These are phyloP conservation scores for Rugonectria rugulosa DNA, from an alignment of 2,329 filamentous ascomycete species.

Conservation along the genomic window DNA sequence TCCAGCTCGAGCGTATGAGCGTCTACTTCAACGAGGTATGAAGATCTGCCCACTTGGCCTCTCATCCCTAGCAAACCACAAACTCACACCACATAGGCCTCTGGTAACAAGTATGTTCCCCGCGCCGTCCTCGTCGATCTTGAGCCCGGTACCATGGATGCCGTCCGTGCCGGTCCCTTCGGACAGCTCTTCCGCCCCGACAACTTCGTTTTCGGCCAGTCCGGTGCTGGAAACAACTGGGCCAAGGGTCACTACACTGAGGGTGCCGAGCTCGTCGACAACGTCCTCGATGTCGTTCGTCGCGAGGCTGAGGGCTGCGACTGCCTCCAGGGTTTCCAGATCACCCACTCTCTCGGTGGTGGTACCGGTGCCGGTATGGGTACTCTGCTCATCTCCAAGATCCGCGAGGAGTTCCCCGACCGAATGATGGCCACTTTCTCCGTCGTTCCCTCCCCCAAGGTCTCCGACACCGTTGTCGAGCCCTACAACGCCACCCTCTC, in stretches of 20 bases:
- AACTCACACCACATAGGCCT: slow-evolving; percentile 66
- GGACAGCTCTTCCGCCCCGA: slow-evolving; percentile 99
- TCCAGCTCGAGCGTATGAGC: slow-evolving; percentile 99
- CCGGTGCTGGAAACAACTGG: slow-evolving; percentile 99
- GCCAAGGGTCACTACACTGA: slow-evolving; percentile 99
- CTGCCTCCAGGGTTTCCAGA: slow-evolving; percentile 99
- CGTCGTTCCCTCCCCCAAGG: slow-evolving; percentile 98
- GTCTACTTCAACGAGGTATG: slow-evolving; percentile 91
- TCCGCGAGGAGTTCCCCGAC: slow-evolving; percentile 99
- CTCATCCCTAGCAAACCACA: neutral
- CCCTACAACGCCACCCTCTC: slow-evolving; percentile 99
- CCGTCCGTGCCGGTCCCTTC: slow-evolving; percentile 96
- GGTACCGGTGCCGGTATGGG: slow-evolving; percentile 99
- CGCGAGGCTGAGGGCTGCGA: slow-evolving; percentile 99
- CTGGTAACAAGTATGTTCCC: slow-evolving; percentile 98
- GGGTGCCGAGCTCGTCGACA: slow-evolving; percentile 97
- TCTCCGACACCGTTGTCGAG: slow-evolving; percentile 99
- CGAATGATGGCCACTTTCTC: slow-evolving; percentile 99
- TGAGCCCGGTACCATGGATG: slow-evolving; percentile 99
- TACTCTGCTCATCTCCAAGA: slow-evolving; percentile 99
- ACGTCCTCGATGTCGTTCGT: slow-evolving; percentile 97
- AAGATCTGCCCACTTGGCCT: slow-evolving; percentile 1
- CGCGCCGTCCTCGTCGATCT: slow-evolving; percentile 99
- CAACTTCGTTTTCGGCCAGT: slow-evolving; percentile 99
- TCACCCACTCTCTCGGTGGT: slow-evolving; percentile 99